Percentiles rank a stretch among this genome's conserved stretches.
phyloP scores from a whole-genome alignment of 163 green algal species.

The Prototheca stagnorum region DNA sequence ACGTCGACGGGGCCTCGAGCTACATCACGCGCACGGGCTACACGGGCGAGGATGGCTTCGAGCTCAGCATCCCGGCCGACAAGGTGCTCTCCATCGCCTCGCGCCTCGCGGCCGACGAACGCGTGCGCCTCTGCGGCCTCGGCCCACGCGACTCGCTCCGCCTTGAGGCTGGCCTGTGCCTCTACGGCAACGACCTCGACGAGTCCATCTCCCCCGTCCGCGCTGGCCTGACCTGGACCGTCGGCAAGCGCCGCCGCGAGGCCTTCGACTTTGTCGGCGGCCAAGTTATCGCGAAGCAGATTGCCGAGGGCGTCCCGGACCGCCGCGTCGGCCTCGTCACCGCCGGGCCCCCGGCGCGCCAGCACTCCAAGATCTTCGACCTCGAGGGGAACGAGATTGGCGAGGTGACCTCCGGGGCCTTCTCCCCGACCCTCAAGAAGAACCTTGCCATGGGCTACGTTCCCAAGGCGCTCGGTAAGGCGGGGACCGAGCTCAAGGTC shows the following conservation, averaged over 20 bases:
- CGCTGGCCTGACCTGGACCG: slow-evolving; percentile 94
- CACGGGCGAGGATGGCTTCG: slow-evolving; percentile 95
- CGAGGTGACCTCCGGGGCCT: slow-evolving; percentile 84
- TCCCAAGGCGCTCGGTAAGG: slow-evolving; percentile 74
- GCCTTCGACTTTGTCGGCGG: slow-evolving; percentile 86
- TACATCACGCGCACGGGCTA: slow-evolving; percentile 88
- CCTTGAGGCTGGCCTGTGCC: slow-evolving; percentile 92
- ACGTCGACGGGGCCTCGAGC: slow-evolving; percentile 57
- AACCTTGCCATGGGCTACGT: slow-evolving; percentile 99
- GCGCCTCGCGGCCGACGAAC: slow-evolving; percentile 42
- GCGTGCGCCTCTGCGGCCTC: slow-evolving; percentile 65
- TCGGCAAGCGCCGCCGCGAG: slow-evolving; percentile 75
- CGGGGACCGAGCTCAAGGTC: slow-evolving; percentile 84
- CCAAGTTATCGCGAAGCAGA: slow-evolving; percentile 80
- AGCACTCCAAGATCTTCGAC: slow-evolving; percentile 46
- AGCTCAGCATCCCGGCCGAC: slow-evolving; percentile 67
- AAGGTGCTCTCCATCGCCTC: slow-evolving; percentile 42
- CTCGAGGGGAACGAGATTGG: slow-evolving; percentile 61
- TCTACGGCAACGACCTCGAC: slow-evolving; percentile 96
- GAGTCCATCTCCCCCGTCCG: slow-evolving; percentile 87
- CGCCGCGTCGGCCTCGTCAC: slow-evolving; percentile 74
- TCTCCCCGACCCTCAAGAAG: slow-evolving; percentile 89
- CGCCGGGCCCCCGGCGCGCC: slow-evolving; percentile 55
- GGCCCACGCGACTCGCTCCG: slow-evolving; percentile 83
- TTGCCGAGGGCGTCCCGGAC: slow-evolving; percentile 59